Evolutionary conservation across 2,329 filamentous ascomycete genomes (phyloP), one percentile per base, ranked within the genome.

Genomic region (Eutypella sp.): DNA sequence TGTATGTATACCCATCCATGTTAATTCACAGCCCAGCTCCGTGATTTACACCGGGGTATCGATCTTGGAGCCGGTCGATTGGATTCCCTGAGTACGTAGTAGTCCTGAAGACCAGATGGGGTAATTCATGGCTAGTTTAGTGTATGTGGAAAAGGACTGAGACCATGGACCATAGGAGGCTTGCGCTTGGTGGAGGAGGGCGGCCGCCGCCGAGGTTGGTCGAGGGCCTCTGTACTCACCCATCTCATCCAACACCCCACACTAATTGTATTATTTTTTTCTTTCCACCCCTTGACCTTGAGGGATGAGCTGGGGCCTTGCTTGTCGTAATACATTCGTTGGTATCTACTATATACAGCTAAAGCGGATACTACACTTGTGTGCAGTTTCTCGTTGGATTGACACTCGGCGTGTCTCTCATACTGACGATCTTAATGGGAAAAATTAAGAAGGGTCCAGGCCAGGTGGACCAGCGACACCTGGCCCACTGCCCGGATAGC

Each of bases 21-120:
- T 39, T 38, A n/a, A n/a, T 43, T 45, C 46, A 37, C 48, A 33
- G 47, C 41, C 46, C 46, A 44, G 45, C 44, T 51, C 23, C 44
- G 41, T 54, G 53, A 60, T 60, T 54, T 54, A 54, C 53, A 47
- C 58, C 53, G 52, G 59, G 58, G 56, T 58, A 15, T 41, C 45
- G 54, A 60, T 60, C 58, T 58, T 49, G 40, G 54, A 57, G 55
- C 57, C 57, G 57, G 56, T 57, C 54, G 56, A 57, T 50, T 57
- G 58, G 59, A 51, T 53, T 46, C 52, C 53, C 52, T 53, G 53
- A n/a, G n/a, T n/a, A n/a, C n/a, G n/a, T n/a, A n/a, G n/a, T n/a
- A n/a, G n/a, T n/a, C n/a, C n/a, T n/a, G n/a, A n/a, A n/a, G n/a
- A n/a, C n/a, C n/a, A n/a, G n/a, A n/a, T n/a, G n/a, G n/a, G n/a